Base-by-base conservation (phyloP, 2,329 filamentous ascomycete genomes). In the Rutstroemia sydowiana region DNA sequence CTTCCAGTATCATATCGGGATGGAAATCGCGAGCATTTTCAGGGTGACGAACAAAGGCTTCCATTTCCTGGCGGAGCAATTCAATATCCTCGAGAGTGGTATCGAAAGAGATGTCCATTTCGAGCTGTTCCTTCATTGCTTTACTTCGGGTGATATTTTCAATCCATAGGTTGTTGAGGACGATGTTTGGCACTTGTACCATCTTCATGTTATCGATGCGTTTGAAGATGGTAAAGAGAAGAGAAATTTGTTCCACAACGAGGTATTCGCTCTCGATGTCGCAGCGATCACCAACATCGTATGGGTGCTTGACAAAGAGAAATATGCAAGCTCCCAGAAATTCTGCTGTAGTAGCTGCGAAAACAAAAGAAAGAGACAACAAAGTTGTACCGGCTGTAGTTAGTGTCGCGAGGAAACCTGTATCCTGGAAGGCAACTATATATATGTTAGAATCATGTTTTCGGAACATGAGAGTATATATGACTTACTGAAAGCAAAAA, bases 291-390 rank as follows among this genome's bases (percentile, higher is more conserved):
- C 92, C 91, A 20, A 97, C 90, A 66, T 98, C 93, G 68, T 87
- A 97, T 0, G 93, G 92, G 68, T 98, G 93, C 75, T 98, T 98
- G 74, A 97, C 89, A 64, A 98, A 98, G 1, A 98, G 74, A 74
- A 98, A 98, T 64, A 98, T 95, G 73, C 92, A 97, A 34, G 91
- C 96, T 64, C 92, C 92, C n/a, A 98, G 80, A 57, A 98, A 87
- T 69, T 98, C 93, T 70, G 96, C 91, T 3, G 86, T 85, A 1
- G 91, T 96, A 51, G 86, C 85, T 21, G 91, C 85, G 68, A 98
- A 97, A 61, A 96, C 86, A 72, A 98, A 98, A 3, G 92, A 96
- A n/a, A 97, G 75, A 5, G 92, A 97, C 9, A 98, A 81, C 39
- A 98, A 77, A 0, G 93, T 86, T 1, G 93, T 96, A 57, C 92